Conservation (phyloP, 495 filamentous ascomycete species). For the Penicillium herquei region DNA sequence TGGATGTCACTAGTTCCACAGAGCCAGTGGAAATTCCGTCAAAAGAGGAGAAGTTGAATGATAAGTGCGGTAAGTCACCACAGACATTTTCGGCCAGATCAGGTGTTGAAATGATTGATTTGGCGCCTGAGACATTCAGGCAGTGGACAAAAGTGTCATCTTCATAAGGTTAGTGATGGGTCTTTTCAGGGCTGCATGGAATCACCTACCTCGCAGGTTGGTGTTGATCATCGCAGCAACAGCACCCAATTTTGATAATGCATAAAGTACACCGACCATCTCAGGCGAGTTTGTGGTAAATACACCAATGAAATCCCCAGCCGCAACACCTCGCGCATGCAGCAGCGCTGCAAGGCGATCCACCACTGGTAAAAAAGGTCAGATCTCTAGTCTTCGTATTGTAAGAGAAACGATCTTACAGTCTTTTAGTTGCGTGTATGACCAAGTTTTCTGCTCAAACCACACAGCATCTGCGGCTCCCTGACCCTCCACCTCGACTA, state of each 20-base stretch:
- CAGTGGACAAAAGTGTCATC: constrained; percentile 75
- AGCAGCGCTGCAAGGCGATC: constrained; percentile 46
- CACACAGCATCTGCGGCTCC: constrained; percentile 42
- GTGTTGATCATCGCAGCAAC: constrained; percentile 90
- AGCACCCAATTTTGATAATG: constrained; percentile 79
- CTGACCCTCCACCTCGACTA: constrained; percentile 38
- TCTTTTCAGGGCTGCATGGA: not conserved
- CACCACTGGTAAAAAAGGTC: constrained; percentile 31
- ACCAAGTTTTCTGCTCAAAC: constrained; percentile 54
- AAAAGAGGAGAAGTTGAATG: constrained; percentile 44
- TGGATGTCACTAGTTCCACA: constrained; percentile 41
- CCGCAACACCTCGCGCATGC: constrained; percentile 31
- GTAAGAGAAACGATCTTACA: constrained; percentile 25
- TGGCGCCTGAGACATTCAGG: constrained; percentile 65
- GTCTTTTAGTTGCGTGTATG: constrained; percentile 46
- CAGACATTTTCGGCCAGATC: constrained; percentile 43
- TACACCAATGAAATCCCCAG: constrained; percentile 44
- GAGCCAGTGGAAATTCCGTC: constrained; percentile 56
- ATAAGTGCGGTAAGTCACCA: constrained; percentile 36
- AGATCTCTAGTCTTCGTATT: not conserved
- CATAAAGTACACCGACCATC: constrained; percentile 78
- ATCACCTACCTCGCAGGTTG: constrained; percentile 64
- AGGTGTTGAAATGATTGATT: constrained; percentile 59
- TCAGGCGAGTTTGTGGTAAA: constrained; percentile 70
- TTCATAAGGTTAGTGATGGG: constrained; percentile 12